Conservation (phyloP, 2,329 filamentous ascomycete genomes). For the Verticillium tricorpus region DNA sequence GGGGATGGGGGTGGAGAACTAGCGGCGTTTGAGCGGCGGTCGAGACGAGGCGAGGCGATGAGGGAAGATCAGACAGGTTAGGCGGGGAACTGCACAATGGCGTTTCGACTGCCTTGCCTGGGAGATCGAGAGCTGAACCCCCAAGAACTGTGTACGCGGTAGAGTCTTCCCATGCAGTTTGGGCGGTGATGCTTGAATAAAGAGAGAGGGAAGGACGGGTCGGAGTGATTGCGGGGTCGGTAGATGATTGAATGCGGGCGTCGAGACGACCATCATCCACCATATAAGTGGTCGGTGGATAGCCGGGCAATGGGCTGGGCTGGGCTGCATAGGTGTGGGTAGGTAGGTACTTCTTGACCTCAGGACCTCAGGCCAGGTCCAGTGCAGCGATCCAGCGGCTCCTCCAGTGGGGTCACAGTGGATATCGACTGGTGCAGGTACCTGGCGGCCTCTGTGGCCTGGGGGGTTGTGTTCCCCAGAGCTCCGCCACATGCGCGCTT, state of each 20-base stretch:
- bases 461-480: background rate
- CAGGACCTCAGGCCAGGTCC: no score
- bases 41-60: background rate
- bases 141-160: conserved; percentile 3
- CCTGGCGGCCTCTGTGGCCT: background rate
- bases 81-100: background rate
- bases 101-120: conserved; percentile 1
- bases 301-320: background rate
- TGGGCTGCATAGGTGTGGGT: background rate
- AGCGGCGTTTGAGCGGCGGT: conserved; percentile 2
- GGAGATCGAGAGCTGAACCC: conserved; percentile 17
- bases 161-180: conserved; percentile 1
- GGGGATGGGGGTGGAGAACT: background rate
- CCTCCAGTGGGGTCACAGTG: background rate
- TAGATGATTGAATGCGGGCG: background rate
- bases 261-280: background rate
- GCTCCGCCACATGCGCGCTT: background rate
- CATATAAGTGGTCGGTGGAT: background rate
- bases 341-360: background rate
- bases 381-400: background rate
- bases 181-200: background rate
- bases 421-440: background rate
- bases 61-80: background rate
- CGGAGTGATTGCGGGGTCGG: background rate
- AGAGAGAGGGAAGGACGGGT: background rate